Conservation (phyloP, 306 rosid genomes). For the Malus fusca region DNA sequence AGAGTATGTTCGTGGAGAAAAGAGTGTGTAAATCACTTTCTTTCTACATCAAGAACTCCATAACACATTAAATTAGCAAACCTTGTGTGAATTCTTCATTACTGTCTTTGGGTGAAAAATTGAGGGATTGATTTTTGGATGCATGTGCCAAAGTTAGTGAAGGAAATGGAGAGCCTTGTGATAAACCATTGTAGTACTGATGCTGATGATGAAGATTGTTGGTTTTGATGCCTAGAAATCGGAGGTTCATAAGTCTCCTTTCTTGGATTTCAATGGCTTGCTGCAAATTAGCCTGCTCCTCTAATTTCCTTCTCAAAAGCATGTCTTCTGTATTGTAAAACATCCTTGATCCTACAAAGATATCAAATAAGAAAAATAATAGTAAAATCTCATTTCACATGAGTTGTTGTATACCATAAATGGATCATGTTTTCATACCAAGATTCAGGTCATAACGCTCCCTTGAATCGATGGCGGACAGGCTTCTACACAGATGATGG, state of each 20-base stretch:
- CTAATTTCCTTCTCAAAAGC: slow-evolving; percentile 54
- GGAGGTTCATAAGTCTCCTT: slow-evolving; percentile 68
- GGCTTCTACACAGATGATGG: slow-evolving; percentile 32
- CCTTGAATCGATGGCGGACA: slow-evolving; percentile 28
- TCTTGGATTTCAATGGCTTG: slow-evolving; percentile 75
- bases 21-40: not conserved
- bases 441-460: slow-evolving; percentile 25
- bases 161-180: slow-evolving; percentile 44
- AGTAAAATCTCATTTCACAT: not conserved
- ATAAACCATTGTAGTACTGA: slow-evolving; percentile 35
- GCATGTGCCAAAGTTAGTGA: slow-evolving; percentile 30
- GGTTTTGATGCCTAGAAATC: slow-evolving; percentile 61
- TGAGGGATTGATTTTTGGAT: slow-evolving; percentile 30
- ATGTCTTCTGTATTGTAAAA: slow-evolving; percentile 57
- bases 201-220: slow-evolving; percentile 28
- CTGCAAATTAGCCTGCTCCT: slow-evolving; percentile 73
- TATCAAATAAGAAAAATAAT: not conserved
- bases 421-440: slow-evolving; percentile 15
- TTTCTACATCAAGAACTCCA: not conserved
- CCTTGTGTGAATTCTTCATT: slow-evolving; percentile 42
- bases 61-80: slow-evolving; percentile 17
- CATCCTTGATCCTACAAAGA: slow-evolving; percentile 58
- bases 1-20: too few species aligned
- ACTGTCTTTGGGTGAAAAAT: slow-evolving; percentile 33
- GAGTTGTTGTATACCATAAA: not conserved